Evolutionary conservation across 1,139 yeast species (phyloP), one percentile per base, ranked within the genome.

Genomic region (Meyerozyma elateridarum): DNA sequence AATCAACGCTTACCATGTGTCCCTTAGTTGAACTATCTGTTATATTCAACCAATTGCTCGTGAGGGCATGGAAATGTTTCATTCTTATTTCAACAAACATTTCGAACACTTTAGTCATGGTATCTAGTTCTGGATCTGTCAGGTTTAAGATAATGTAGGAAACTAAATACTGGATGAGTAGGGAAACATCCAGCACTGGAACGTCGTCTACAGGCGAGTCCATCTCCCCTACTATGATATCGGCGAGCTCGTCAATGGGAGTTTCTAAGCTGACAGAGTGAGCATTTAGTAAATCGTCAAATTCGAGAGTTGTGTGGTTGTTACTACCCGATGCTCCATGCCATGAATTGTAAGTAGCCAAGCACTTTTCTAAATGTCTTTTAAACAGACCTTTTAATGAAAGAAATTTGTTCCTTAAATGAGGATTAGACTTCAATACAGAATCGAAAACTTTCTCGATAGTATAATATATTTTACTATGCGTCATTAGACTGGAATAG

Each of bases 401-500:
- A 3, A 30, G 8, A 34, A 59, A 56, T n/a, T 48, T 51, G 8
- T 31, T 24, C 6, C 37, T 32, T 12, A 54, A 37, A 16, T 46
- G 44, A 2, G 34, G 30, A 25, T 54, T 49, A 1, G 36, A 13
- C 2, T 32, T 30, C 19, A 64, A 44, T 1, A 51, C 44, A 11
- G 48, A 49, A 5, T 29, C 30, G 36, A 64, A 64, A 4, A 45
- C 38, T 0, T 37, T 25, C 18, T 58, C 61, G 8, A 65, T 47
- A 1, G 67, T 54, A 36, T 55, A 52, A 40, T 52, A 64, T 14
- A 64, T 46, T 31, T 64, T 62, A 15, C 70, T 61, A 39, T 55
- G 55, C 37, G 56, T 61, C 9, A 34, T 29, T 29, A 42, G 35
- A 6, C 45, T 36, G 29, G 32, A 34, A 1, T 37, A 29, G 3